phyloP scores from a whole-genome alignment of 352 stramenopile genomes.

The Phytophthora cactorum region DNA sequence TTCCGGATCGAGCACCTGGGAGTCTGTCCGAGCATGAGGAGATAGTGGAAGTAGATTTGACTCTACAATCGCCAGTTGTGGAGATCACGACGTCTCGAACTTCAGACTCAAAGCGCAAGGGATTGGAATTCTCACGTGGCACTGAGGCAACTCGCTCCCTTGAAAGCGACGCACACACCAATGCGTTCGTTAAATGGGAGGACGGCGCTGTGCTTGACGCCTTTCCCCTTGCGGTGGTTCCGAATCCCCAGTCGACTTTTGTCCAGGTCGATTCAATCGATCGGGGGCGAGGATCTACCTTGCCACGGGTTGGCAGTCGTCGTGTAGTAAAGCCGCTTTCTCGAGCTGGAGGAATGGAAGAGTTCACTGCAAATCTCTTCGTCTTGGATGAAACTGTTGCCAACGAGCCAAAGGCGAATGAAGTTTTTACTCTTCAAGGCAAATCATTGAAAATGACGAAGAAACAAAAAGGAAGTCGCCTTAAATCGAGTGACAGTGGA shows the following conservation, averaged over 20 bases:
- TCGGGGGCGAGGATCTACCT: background rate
- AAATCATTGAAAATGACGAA: constrained; percentile 18
- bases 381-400: background rate
- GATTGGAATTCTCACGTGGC: background rate
- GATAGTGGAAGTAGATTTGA: background rate
- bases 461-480: background rate
- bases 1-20: background rate
- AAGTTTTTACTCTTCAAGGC: constrained; percentile 19
- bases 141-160: background rate
- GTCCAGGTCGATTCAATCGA: background rate
- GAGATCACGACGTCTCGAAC: constrained; percentile 14
- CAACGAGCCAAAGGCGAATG: background rate
- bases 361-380: background rate
- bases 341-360: background rate
- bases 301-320: background rate
- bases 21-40: background rate
- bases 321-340: background rate
- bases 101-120: background rate
- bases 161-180: background rate
- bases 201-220: constrained; percentile 15
- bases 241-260: background rate
- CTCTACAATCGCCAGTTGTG: constrained; percentile 19
- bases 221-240: constrained; percentile 24
- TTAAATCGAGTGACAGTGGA: background rate
- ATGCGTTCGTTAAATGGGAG: constrained; percentile 33